Base-by-base conservation (phyloP, 768 basidiomycete species). In the Psilocybe sp. region DNA sequence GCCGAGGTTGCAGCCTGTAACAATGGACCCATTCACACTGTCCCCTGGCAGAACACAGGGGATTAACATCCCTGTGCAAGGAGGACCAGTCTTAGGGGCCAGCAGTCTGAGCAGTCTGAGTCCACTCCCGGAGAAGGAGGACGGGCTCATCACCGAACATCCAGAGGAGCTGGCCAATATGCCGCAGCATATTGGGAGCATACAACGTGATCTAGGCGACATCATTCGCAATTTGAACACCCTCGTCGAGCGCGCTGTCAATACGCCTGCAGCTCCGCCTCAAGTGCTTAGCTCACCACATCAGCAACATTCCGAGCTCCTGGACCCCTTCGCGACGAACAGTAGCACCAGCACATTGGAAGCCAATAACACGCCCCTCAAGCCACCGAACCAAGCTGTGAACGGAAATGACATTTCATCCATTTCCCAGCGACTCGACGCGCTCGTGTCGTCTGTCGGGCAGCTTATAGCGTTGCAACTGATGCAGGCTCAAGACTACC, bases 391-490 rank as follows among this genome's bases (percentile, higher is more conserved):
- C 64, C 87, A 89, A 69, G 65, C 77, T 32, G 75, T 74, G 39
- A 80, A 83, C 37, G 63, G 74, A 19, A 87, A 92, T 65, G 89
- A 91, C 64, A 81, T 90, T 49, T 73, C 79, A 10, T 78, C 84
- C 45, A 89, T 92, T 39, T 86, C 87, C 9, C 87, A 88, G 58
- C 81, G 89, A 36, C 73, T 94, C 47, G 86, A 83, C 62, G 85
- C 84, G 9, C 70, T 94, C 58, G 88, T 89, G 14, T 83, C 87
- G 2, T 92, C 92, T 8, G 91, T 94, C 45, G 87, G 90, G 18
- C 90, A 92, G 64, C 76, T 94, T 20, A 78, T 93, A 7, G 86
- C 87, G 2, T 65, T 91, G 38, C 88, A 90, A 56, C 80, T 81
- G 55, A 69, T 85, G 16, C 85, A 86, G 52, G 59, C 61, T n/a